Conservation (phyloP, 768 basidiomycete genomes). For the Cystoderma amianthinum region DNA sequence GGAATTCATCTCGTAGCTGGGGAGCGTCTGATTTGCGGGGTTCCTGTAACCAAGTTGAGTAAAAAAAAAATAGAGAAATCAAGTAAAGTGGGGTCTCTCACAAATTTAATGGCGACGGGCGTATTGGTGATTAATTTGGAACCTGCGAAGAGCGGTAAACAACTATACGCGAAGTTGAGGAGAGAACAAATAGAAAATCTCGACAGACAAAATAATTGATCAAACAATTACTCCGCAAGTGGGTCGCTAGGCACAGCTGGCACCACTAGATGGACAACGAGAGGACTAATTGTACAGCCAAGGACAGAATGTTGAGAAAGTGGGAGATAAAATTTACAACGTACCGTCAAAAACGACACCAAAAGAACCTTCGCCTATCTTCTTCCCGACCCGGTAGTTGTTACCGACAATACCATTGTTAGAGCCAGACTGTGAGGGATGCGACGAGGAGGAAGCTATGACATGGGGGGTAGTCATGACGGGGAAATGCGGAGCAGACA, state of each 20-base stretch:
- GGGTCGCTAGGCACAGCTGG: background rate
- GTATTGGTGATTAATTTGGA: constrained; percentile 78
- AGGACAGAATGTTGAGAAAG: background rate
- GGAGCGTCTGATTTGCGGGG: constrained; percentile 97
- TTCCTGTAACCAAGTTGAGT: constrained; percentile 44
- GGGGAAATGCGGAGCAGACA: constrained; percentile 8
- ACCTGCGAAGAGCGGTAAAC: constrained; percentile 36
- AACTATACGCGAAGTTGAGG: too few relatives aligned
- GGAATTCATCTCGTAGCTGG: constrained; percentile 94
- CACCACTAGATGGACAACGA: background rate
- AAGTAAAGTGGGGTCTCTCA: constrained; percentile 30
- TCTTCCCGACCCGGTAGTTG: constrained; percentile 90
- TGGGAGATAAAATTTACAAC: constrained; percentile 11
- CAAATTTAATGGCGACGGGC: constrained; percentile 97
- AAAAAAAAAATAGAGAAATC: constrained; percentile 3
- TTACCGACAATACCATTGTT: constrained; percentile 73
- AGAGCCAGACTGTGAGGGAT: constrained; percentile 56
- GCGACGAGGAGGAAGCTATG: constrained; percentile 66
- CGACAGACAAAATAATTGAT: too few relatives aligned
- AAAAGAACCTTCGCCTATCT: constrained; percentile 99
- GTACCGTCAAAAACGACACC: constrained; percentile 95
- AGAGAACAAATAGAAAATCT: too few relatives aligned
- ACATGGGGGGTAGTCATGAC: constrained; percentile 80
- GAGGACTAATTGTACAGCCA: background rate
- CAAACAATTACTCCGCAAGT: too few relatives aligned